Percentiles rank a stretch among this genome's conserved stretches.
Evolutionary conservation across 352 stramenopile genomes (phyloP).

Genomic region (Pythium scleroteichum): DNA sequence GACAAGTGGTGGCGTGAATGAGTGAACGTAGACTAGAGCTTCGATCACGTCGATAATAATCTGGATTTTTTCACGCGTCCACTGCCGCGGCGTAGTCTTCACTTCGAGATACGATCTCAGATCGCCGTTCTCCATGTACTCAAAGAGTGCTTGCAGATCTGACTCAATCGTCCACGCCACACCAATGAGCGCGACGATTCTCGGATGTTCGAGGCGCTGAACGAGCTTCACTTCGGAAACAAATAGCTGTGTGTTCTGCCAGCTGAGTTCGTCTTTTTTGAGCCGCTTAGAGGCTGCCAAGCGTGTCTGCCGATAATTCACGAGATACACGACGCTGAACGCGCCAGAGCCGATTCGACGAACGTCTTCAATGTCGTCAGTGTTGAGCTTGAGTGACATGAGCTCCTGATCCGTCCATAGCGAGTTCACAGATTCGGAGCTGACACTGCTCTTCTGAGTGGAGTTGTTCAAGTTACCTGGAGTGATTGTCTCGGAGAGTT

Average conservation of each 20-base stretch:
- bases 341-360: constrained; percentile 42
- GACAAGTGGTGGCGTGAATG: constrained; percentile 37
- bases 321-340: constrained; percentile 42
- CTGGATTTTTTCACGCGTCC: constrained; percentile 40
- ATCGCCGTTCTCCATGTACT: constrained; percentile 70
- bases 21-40: constrained; percentile 52
- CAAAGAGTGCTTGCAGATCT: constrained; percentile 64
- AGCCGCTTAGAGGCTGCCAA: constrained; percentile 42
- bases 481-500: constrained; percentile 21
- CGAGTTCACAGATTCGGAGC: constrained; percentile 33
- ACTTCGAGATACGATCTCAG: constrained; percentile 50
- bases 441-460: constrained; percentile 11
- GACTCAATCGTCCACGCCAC: constrained; percentile 65
- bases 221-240: constrained; percentile 79
- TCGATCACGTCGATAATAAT: constrained; percentile 39
- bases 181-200: constrained; percentile 66
- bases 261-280: constrained; percentile 39
- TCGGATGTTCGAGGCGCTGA: constrained; percentile 54
- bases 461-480: constrained; percentile 25
- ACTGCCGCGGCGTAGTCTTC: constrained; percentile 30
- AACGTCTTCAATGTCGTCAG: constrained; percentile 48
- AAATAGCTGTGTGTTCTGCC: constrained; percentile 53
- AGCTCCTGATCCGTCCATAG: constrained; percentile 46
- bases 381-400: constrained; percentile 36
- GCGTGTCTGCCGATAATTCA: constrained; percentile 36